Evolutionary conservation across 345 rosid genomes (phyloP), one percentile per base, ranked within the genome.

Genomic region (Ailanthus altissimus): DNA sequence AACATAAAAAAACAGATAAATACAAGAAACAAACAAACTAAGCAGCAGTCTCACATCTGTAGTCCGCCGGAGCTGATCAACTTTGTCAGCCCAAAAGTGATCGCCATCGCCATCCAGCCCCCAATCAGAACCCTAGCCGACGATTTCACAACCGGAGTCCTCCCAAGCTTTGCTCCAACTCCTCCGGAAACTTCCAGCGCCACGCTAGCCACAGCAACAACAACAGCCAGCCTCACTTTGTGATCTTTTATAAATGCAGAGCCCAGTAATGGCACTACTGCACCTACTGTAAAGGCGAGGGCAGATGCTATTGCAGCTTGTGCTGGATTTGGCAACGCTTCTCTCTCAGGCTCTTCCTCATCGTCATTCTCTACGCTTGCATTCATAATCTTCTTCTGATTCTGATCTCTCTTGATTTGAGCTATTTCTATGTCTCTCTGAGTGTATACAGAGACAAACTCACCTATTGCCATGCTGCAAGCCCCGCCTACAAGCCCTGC

Each of bases 401-500:
- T 6, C 67, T 54, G 36, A 8, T 82, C 85, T 78, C 95, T 86
- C 67, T 88, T 81, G 50, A 83, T 81, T 66, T 91, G 96, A 9
- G 96, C 86, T 51, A 81, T 10, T 77, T 93, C 92, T 18, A 86
- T 84, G 80, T 93, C 96, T 11, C 83, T 82, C 51, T 93, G 96
- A 4, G 96, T 84, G 79, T 86, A 91, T 21, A 91, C 98, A 5
- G 98, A 93, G 26, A 93, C 96, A 25, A 89, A 88, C 86, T 93
- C 96, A 56, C 98, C 98, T 1, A 89, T 90, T 20, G 93, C 98
- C 98, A 93, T 93, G 81, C 97, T 89, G 32, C 91, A 88, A 6
- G 97, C 97, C 10, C 94, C 97, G 0, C 91, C 97, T 0, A 93
- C 76, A 47, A 93, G 77, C 2, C 98, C 97, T 0, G 98, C 97